Base-by-base conservation (phyloP, 306 rosid species). In the Delonix regia region DNA sequence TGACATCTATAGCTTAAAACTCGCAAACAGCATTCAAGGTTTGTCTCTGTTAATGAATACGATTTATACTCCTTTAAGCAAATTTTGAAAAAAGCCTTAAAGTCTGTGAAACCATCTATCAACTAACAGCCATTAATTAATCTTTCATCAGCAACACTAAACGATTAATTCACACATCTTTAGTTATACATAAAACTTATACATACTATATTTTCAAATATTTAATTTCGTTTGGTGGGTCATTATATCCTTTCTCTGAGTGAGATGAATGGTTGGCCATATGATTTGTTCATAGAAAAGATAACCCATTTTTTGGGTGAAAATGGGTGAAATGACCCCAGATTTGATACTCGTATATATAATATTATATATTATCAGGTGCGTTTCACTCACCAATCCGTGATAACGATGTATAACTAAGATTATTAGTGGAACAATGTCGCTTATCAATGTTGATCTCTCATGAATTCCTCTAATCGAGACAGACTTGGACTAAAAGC, bases 1-100 rank as follows among this genome's bases (percentile, higher is more conserved):
- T 79, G 88, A 81, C 84, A 49, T 62, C 7, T 24, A 78, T 56
- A 68, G 86, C 83, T 82, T 39, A 77, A 87, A 75, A 62, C 72
- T 62, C 38, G 77, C 57, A 82, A 65, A 74, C 89, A 79, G 47
- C 70, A 52, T 79, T 83, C 80, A 70, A 67, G 75, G 77, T 71
- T 59, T 5, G 57, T 78, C 69, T 71, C 71, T 69, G 73, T 52
- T 59, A 30, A 64, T 53, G 64, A 8, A 22, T 22, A 28, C 48
- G 53, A 55, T 73, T 53, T 57, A 45, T 63, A 76, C 63, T 53
- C 78, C 44, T 77, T 66, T 78, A 48, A 36, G 75, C 51, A 78
- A 76, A 44, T 47, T 41, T 65, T 69, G 72, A 30, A 55, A 74
- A 51, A 10, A 18, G 30, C 72, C 60, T 70, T 63, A 63, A 66